phyloP scores from a whole-genome alignment of 345 rosid species.

The Clausena lansium region DNA sequence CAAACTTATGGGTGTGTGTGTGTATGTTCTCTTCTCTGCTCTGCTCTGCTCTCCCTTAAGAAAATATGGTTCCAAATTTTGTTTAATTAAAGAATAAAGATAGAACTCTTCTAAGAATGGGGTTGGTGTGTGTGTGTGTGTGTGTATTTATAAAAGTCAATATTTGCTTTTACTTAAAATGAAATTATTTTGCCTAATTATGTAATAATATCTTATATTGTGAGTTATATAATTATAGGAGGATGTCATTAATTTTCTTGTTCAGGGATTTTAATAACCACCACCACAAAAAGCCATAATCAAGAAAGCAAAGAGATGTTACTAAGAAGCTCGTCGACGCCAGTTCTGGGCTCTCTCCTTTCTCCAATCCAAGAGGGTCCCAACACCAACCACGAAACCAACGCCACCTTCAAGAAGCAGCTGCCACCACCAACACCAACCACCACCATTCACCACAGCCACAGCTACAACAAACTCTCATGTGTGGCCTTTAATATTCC shows the following conservation, averaged over 20 bases:
- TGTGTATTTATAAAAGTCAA: not conserved
- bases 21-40: too few species aligned
- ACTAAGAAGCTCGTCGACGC: slow-evolving; percentile 67
- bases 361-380: slow-evolving; percentile 42
- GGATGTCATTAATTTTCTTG: not conserved
- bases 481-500: slow-evolving; percentile 16
- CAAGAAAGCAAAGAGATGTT: slow-evolving; percentile 30
- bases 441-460: slow-evolving; percentile 11
- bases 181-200: not conserved
- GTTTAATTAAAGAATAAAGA: too few species aligned
- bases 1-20: too few species aligned
- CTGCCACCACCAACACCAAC: slow-evolving; percentile 4
- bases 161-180: not conserved
- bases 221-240: too few species aligned
- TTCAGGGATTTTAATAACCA: not conserved
- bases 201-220: too few species aligned
- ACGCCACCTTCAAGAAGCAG: slow-evolving; percentile 8
- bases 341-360: slow-evolving; percentile 61
- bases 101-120: too few species aligned
- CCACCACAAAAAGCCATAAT: not conserved
- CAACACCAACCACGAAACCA: slow-evolving; percentile 28
- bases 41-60: too few species aligned
- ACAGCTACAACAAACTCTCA: slow-evolving; percentile 24
- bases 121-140: too few species aligned
- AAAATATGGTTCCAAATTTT: too few species aligned